Evolutionary conservation across 2,329 filamentous ascomycete species (phyloP).

Genomic region (Diaporthe sp.): DNA sequence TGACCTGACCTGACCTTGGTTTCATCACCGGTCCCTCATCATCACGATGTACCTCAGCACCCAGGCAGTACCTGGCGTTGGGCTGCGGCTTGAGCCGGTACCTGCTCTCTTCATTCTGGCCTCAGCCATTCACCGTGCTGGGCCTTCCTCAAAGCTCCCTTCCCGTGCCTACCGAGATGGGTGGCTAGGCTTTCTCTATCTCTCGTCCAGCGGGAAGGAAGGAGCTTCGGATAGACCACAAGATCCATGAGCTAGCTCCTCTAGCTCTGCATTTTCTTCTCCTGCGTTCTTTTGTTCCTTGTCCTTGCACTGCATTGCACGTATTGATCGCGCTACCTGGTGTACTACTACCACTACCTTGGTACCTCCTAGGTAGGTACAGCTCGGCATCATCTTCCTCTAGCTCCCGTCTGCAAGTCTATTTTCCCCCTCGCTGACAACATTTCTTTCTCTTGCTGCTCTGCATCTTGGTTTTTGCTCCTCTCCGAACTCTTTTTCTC

Average conservation of each 20-base stretch:
- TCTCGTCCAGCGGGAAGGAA: not conserved
- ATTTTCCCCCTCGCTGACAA: constrained; percentile 1
- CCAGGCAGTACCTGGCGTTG: not conserved
- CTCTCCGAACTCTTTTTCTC: not conserved
- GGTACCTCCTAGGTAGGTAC: not conserved
- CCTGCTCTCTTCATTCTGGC: not conserved
- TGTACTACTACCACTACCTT: not conserved
- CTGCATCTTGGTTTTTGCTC: not conserved
- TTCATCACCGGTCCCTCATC: constrained; percentile 1
- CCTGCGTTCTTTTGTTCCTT: not conserved
- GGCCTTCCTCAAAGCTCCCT: constrained; percentile 3
- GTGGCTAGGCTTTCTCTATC: not conserved
- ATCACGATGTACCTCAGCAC: constrained; percentile 9
- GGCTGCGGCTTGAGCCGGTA: not conserved
- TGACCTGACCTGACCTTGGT: constrained; percentile 25
- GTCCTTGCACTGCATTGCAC: not conserved
- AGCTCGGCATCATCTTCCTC: constrained; percentile 11
- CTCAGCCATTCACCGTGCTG: not conserved
- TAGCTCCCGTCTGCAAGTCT: constrained; percentile 22
- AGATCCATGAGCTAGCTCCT: not conserved
- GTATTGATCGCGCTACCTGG: not conserved
- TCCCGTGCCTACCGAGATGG: not conserved
- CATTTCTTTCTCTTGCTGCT: not conserved
- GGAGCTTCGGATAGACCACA: not conserved
- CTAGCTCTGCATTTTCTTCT: not conserved